Conservation (phyloP, 2,329 filamentous ascomycete genomes). For the Aureobasidium sp. region DNA sequence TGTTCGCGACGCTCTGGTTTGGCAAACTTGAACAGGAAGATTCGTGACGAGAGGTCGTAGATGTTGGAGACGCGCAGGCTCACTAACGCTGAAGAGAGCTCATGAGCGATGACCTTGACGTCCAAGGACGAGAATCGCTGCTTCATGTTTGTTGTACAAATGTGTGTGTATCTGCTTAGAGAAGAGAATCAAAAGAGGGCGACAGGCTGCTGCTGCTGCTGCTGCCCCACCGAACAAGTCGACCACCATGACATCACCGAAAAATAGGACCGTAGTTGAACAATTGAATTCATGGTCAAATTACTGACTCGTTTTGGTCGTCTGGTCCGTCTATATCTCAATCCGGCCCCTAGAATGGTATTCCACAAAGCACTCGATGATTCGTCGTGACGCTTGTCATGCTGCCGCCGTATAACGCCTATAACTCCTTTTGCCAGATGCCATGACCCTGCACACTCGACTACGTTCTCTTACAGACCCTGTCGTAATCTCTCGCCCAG, state of each 20-base stretch:
- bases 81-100: slow-evolving; percentile 71
- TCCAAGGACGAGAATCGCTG: slow-evolving; percentile 74
- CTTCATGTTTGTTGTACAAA: slow-evolving; percentile 50
- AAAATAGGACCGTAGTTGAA: slow-evolving; percentile 1
- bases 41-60: slow-evolving; percentile 93
- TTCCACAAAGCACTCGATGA: not conserved
- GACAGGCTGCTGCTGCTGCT: not conserved
- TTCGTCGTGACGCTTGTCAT: slow-evolving; percentile 8
- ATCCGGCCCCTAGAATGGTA: not conserved
- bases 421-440: slow-evolving; percentile 15
- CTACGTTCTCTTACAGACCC: slow-evolving; percentile 50
- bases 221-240: slow-evolving; percentile 3
- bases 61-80: slow-evolving; percentile 82
- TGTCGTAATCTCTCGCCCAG: slow-evolving; percentile 85
- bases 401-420: slow-evolving; percentile 2
- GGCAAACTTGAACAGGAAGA: slow-evolving; percentile 90
- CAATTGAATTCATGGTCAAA: not conserved
- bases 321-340: not conserved
- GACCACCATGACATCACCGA: slow-evolving; percentile 11
- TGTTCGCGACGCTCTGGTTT: slow-evolving; percentile 86
- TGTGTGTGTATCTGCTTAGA: not conserved
- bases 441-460: not conserved
- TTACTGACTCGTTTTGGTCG: slow-evolving; percentile 1
- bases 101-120: slow-evolving; percentile 87
- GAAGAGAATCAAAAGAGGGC: not conserved